These are phyloP conservation scores for Diaporthe destruens DNA, from an alignment of 2,329 filamentous ascomycete genomes.

Conservation along the genomic window DNA sequence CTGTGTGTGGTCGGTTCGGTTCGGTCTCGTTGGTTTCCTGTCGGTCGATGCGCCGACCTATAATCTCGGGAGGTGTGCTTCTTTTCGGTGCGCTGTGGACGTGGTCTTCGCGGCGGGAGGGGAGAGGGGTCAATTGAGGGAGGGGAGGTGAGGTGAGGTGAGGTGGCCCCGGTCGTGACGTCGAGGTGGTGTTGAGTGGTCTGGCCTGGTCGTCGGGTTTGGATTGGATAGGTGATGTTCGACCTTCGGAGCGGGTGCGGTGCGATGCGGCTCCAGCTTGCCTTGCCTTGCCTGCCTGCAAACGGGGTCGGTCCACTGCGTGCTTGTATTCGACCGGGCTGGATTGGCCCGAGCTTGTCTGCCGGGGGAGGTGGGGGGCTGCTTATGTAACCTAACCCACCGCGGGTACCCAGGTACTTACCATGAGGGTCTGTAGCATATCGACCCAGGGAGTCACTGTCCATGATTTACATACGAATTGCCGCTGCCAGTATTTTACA, in stretches of 20 bases:
- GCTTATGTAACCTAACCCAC: too few relatives aligned
- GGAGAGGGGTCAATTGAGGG: constrained; percentile 14
- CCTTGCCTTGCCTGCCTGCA: not conserved
- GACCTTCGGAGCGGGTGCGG: not conserved
- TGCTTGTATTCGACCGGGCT: constrained; percentile 4
- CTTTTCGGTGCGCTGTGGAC: not conserved
- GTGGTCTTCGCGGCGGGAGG: not conserved
- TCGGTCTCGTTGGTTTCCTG: too few relatives aligned
- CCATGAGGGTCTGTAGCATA: too few relatives aligned
- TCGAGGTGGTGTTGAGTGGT: not conserved
- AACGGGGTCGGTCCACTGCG: not conserved
- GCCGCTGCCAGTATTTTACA: not conserved
- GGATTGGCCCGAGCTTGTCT: constrained; percentile 20
- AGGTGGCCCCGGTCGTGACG: not conserved
- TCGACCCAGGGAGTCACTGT: too few relatives aligned
- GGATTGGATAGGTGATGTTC: not conserved
- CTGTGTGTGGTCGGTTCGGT: too few relatives aligned
- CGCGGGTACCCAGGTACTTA: too few relatives aligned
- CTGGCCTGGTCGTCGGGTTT: too few relatives aligned
- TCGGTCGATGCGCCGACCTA: not conserved
- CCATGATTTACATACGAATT: too few relatives aligned
- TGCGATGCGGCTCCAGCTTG: constrained; percentile 20
- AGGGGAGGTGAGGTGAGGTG: accelerated
- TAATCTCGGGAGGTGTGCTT: not conserved
- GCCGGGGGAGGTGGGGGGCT: not conserved